Percentiles rank a stretch among this genome's conserved stretches.
Conservation (phyloP, 495 filamentous ascomycete genomes). For the Aspergillus heteromorphus region DNA sequence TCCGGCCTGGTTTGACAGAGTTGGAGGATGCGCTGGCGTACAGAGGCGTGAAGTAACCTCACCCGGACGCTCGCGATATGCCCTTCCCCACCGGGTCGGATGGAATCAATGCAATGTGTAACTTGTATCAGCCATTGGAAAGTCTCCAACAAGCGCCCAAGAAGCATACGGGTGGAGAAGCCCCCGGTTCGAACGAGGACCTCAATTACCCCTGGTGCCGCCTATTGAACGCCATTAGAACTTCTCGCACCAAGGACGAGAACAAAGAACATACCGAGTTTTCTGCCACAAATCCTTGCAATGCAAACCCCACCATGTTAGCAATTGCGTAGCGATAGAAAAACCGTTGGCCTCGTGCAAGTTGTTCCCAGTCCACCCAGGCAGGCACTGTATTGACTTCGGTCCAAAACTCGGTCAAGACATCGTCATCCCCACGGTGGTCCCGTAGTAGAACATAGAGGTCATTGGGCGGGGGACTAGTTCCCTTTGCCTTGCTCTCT, state of each 20-base stretch:
- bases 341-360: slow-evolving; percentile 57
- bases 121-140: slow-evolving; percentile 62
- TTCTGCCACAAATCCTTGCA: slow-evolving; percentile 61
- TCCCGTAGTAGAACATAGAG: slow-evolving; percentile 21
- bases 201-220: slow-evolving; percentile 53
- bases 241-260: neutral
- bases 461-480: slow-evolving; percentile 3
- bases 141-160: slow-evolving; percentile 53
- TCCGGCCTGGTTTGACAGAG: slow-evolving; percentile 42
- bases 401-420: slow-evolving; percentile 50
- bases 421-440: slow-evolving; percentile 43
- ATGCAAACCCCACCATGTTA: slow-evolving; percentile 55
- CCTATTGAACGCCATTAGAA: slow-evolving; percentile 25
- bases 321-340: slow-evolving; percentile 60
- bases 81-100: slow-evolving; percentile 61
- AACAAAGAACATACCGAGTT: slow-evolving; percentile 19
- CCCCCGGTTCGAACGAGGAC: slow-evolving; percentile 63
- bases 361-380: slow-evolving; percentile 70
- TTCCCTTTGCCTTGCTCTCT: slow-evolving; percentile 6
- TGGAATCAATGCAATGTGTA: slow-evolving; percentile 52
- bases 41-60: slow-evolving; percentile 64
- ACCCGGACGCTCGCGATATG: slow-evolving; percentile 62
- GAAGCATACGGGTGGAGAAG: slow-evolving; percentile 55
- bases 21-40: slow-evolving; percentile 58
- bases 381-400: slow-evolving; percentile 55